Evolutionary conservation across 2,329 filamentous ascomycete genomes (phyloP), one percentile per base, ranked within the genome.

Genomic region (Colletotrichum sp.): DNA sequence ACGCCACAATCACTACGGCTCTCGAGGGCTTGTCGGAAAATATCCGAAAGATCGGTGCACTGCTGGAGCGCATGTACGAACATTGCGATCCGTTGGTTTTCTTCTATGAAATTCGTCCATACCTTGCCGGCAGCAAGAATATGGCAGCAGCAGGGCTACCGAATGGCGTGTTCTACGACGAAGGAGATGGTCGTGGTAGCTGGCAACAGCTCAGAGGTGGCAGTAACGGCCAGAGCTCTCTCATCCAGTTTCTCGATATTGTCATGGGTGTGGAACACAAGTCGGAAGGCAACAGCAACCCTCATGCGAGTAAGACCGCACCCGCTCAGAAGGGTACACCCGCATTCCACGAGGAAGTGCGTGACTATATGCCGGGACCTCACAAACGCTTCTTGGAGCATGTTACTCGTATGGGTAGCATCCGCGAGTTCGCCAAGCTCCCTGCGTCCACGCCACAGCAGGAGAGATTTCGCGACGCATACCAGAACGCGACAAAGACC

Each of bases 231-330:
- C 96, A 99, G 84, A 96, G 94, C 83, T 98, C 95, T 1, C 88
- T 98, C 57, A 96, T 99, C 75, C 96, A 98, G 81, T 97, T 98
- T 86, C 95, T 98, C 83, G 96, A 99, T 82, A 90, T 98, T 16
- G 91, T 96, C 0, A 89, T 99, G 0, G 95, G 95, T 3, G 90
- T 99, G 16, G 93, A 98, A 80, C 96, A 99, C 85, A 81, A 81
- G 3, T 84, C 86, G 4, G 84, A 84, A 64, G 87, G 86, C 1
- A 84, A 83, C 74, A 79, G 79, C 43, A 76, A 77, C 13, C 77
- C 80, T 13, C 79, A 81, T 16, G 78, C 79, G 24, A 81, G 79
- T 12, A 71, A 71, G n/a, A 6, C 60, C 18, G 48, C 38, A 8
- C 30, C 66, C 8, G 74, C 43, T 43, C 15, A 67, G 13, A 74